A percentile compares a stretch with the other conserved stretches of the same genome.
Conservation (phyloP, 148 eudicot species). For the Nyssa sinensis region DNA sequence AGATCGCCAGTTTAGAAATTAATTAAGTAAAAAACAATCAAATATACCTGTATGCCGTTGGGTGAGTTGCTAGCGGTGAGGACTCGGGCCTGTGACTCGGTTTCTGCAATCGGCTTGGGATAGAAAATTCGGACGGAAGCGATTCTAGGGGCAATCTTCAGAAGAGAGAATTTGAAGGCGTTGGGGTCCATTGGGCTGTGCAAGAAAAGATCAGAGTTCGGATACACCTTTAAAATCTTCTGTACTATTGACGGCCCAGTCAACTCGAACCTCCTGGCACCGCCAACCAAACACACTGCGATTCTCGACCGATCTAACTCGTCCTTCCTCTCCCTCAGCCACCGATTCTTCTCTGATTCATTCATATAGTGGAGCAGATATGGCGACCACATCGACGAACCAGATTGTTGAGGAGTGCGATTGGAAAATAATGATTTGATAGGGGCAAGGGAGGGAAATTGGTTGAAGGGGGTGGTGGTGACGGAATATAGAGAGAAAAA, state of each 20-base stretch:
- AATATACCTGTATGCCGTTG: conserved; percentile 90
- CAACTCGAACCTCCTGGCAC: conserved; percentile 82
- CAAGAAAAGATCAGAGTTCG: conserved; percentile 69
- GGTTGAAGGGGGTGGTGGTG: conserved; percentile 17
- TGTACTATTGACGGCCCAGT: conserved; percentile 84
- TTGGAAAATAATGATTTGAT: too few species aligned
- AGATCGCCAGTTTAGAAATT: too few species aligned
- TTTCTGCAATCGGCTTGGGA: conserved; percentile 47
- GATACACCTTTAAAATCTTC: conserved; percentile 43
- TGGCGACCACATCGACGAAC: too few species aligned
- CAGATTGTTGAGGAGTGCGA: too few species aligned
- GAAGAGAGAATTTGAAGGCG: conserved; percentile 56
- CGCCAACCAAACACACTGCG: conserved; percentile 89
- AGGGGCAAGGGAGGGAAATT: conserved; percentile 15
- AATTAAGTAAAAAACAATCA: too few species aligned
- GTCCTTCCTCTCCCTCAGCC: too few species aligned
- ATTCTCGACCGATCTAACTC: conserved; percentile 51
- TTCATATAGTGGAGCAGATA: too few species aligned
- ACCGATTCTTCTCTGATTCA: too few species aligned
- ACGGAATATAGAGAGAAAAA: conserved; percentile 37
- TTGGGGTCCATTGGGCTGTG: conserved; percentile 68
- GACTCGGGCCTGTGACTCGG: conserved; percentile 61
- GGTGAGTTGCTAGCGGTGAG: conserved; percentile 81
- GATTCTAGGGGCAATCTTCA: conserved; percentile 50
- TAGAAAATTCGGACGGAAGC: conserved; percentile 54